These are phyloP conservation scores for Fomitopsis serialis DNA, from an alignment of 768 basidiomycete species.

Conservation along the genomic window DNA sequence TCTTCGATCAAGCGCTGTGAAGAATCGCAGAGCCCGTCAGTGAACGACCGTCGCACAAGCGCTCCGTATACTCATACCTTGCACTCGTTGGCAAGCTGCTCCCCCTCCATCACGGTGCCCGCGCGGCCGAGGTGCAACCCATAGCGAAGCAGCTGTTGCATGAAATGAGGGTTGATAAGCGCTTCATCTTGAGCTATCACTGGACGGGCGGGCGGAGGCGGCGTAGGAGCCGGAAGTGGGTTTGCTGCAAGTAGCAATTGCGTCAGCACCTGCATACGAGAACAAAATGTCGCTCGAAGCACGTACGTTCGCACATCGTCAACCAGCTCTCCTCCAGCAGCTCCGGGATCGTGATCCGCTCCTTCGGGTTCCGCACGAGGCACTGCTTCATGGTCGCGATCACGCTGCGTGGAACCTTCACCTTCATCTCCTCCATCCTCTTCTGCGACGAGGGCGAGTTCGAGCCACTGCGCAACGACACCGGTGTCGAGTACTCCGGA, in stretches of 20 bases:
- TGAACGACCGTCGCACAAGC: background rate
- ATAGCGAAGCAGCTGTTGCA: slow-evolving; percentile 68
- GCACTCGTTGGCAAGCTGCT: slow-evolving; percentile 46
- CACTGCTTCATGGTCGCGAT: slow-evolving; percentile 82
- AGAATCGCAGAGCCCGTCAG: background rate
- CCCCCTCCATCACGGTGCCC: slow-evolving; percentile 34
- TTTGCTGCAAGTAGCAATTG: background rate
- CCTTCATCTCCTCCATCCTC: slow-evolving; percentile 64
- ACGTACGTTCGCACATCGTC: slow-evolving; percentile 53
- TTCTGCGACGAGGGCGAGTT: slow-evolving; percentile 28
- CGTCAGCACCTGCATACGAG: background rate
- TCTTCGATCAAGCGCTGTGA: background rate
- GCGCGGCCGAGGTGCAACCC: slow-evolving; percentile 56
- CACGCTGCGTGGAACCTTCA: slow-evolving; percentile 68
- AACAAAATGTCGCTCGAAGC: background rate
- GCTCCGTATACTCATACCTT: slow-evolving; percentile 33
- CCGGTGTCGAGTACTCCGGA: slow-evolving; percentile 61
- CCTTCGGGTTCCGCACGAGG: slow-evolving; percentile 72
- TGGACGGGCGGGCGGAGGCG: slow-evolving; percentile 20
- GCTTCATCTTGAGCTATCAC: slow-evolving; percentile 51
- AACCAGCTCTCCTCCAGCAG: slow-evolving; percentile 81
- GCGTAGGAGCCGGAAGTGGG: slow-evolving; percentile 3
- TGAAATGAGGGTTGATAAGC: slow-evolving; percentile 75
- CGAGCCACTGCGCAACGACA: slow-evolving; percentile 15
- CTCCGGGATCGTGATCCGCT: slow-evolving; percentile 83